Evolutionary conservation across 2,329 filamentous ascomycete species (phyloP).

Genomic region (Talaromyces sp.): DNA sequence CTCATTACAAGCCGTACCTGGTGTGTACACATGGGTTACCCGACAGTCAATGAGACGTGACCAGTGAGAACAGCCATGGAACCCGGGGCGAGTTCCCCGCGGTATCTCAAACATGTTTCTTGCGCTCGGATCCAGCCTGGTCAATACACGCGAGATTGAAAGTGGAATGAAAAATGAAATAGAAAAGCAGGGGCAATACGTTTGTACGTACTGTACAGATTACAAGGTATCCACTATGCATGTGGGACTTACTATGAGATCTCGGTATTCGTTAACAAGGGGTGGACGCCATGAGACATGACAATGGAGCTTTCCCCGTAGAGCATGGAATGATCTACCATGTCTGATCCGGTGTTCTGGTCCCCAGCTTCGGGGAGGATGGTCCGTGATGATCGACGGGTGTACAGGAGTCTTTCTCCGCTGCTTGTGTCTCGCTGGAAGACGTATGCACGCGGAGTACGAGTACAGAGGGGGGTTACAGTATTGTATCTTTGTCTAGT

Average conservation of each 20-base stretch:
- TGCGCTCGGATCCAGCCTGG: not conserved
- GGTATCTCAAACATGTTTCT: conserved; percentile 8
- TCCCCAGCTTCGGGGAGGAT: conserved; percentile 20
- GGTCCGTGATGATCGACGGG: conserved; percentile 14
- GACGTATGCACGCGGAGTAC: no score
- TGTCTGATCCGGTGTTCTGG: conserved; percentile 6
- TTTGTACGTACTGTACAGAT: not conserved
- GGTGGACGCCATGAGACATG: not conserved
- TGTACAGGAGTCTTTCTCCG: not conserved
- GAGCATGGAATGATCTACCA: conserved; percentile 25
- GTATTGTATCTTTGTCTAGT: no score
- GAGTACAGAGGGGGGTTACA: no score
- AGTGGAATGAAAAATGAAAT: not conserved
- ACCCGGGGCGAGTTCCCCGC: not conserved
- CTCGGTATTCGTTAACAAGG: not conserved
- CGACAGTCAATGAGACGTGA: conserved; percentile 1
- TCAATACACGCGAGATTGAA: conserved; percentile 4
- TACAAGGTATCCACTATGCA: no score
- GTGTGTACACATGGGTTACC: conserved; percentile 11
- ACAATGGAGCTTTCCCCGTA: not conserved
- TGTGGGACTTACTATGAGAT: conserved; percentile 2
- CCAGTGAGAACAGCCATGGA: not conserved
- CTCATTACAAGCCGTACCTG: not conserved
- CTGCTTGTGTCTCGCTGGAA: no score
- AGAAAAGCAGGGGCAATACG: not conserved